Base-by-base conservation (phyloP, 2,329 filamentous ascomycete genomes). In the Pezicula radicicola region DNA sequence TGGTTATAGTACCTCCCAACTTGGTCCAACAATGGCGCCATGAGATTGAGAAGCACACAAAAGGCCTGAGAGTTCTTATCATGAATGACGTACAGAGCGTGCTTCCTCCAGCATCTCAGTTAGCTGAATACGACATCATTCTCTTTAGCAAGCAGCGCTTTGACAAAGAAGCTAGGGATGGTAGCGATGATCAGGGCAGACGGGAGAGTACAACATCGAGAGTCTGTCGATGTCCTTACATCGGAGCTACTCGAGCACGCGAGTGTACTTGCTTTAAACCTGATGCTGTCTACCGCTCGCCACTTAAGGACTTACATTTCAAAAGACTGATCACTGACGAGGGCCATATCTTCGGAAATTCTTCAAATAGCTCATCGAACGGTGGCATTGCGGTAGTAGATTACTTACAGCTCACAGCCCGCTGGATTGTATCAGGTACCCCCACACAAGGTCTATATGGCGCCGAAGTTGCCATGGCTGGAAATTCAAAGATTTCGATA, bases 391-490 rank as follows among this genome's bases (percentile, higher is more conserved):
- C 72, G 2, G 73, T 76, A 2, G 67, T 85, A 1, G 77, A 84
- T 16, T 66, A 66, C 12, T 66, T 87, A n/a, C 71, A 77, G 10
- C 72, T 91, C 15, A 85, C 91, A 44, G 81, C 89, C 16, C 83
- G 88, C 9, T 97, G 93, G 93, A 83, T 96, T 4, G 87, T 96
- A 1, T 95, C 89, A 1, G 93, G 93, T 51, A 97, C 93, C 0
- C 93, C 93, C 2, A 91, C 91, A 1, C 86, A 85, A 55, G 89
- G 91, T 9, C 73, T 97, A 0, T 89, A 91, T 51, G 91, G 92
- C 0, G 79, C 91, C 0, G 84, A 90, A 55, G 52, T 57, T n/a
- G 49, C 59, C 60, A 33, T 46, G 39, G 16, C 21, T 16, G 41
- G 30, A 33, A 13, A 13, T 33, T 12, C 30, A 10, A 33, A 33